These are phyloP conservation scores for Phytomonas francai DNA, from an alignment of 208 protist species.

Conservation along the genomic window DNA sequence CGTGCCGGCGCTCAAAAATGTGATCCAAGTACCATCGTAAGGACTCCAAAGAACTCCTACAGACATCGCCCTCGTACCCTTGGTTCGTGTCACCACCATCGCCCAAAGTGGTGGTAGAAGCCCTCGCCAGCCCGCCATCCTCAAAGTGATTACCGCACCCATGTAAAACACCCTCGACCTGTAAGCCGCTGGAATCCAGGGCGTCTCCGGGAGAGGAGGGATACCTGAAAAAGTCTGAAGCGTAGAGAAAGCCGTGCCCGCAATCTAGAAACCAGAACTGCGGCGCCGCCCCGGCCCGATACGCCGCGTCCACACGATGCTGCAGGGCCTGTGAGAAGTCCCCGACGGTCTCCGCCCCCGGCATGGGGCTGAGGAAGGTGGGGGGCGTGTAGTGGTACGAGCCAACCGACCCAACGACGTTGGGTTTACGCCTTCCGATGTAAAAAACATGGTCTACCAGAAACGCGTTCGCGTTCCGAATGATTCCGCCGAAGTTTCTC, in stretches of 20 bases:
- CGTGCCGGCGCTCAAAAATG: conserved; percentile 6
- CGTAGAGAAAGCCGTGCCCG: conserved; percentile 54
- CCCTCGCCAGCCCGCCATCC: background rate
- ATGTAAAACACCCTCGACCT: background rate
- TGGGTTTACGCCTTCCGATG: conserved; percentile 67
- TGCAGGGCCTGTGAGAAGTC: conserved; percentile 15
- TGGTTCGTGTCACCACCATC: background rate
- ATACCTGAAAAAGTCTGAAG: too few species aligned
- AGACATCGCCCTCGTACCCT: background rate
- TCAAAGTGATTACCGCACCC: background rate
- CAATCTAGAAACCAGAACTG: conserved; percentile 72
- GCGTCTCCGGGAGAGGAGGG: too few species aligned
- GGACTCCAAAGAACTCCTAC: conserved; percentile 21
- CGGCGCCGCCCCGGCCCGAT: conserved; percentile 3
- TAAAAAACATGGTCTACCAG: conserved; percentile 76
- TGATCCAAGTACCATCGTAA: conserved; percentile 26
- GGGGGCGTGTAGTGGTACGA: conserved; percentile 80
- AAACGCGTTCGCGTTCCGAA: conserved; percentile 86
- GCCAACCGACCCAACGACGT: conserved; percentile 76
- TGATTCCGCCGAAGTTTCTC: conserved; percentile 78
- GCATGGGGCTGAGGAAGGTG: background rate
- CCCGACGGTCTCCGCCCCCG: background rate
- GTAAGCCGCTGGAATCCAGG: too few species aligned
- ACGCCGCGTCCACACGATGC: conserved; percentile 13
- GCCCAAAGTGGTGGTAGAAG: background rate